Conservation (phyloP, 345 rosid genomes). For the Microthlaspi erraticum region DNA sequence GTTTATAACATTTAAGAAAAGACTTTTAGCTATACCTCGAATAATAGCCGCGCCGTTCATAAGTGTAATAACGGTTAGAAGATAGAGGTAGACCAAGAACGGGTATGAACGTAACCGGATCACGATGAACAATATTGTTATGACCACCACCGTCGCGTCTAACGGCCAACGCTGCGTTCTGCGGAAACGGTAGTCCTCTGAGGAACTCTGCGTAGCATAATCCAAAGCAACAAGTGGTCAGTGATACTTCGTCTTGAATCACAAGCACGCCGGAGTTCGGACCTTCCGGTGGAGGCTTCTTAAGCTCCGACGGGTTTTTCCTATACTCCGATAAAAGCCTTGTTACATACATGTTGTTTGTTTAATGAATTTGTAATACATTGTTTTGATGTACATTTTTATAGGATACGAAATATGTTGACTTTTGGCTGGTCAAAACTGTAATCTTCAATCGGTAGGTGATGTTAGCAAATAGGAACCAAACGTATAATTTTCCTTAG, state of each 20-base stretch:
- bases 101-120: slow-evolving; percentile 47
- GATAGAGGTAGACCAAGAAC: slow-evolving; percentile 55
- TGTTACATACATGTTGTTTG: slow-evolving; percentile 35
- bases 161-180: slow-evolving; percentile 48
- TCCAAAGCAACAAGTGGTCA: slow-evolving; percentile 55
- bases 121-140: slow-evolving; percentile 4
- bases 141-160: background rate
- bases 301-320: slow-evolving; percentile 42
- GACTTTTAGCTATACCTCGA: slow-evolving; percentile 15
- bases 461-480: background rate
- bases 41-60: slow-evolving; percentile 22
- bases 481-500: background rate
- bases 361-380: background rate
- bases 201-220: slow-evolving; percentile 29
- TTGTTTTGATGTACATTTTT: background rate
- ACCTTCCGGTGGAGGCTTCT: slow-evolving; percentile 54
- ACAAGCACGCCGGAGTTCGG: slow-evolving; percentile 60
- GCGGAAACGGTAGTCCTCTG: slow-evolving; percentile 57
- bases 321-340: slow-evolving; percentile 52
- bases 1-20: background rate
- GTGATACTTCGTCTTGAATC: slow-evolving; percentile 60
- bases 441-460: too few relatives aligned
- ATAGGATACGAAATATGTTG: background rate
- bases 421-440: slow-evolving; percentile 3
- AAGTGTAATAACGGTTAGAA: slow-evolving; percentile 49